Conservation (phyloP, 1,139 yeast species). For the Hemisphaericaspora xylofermentans region DNA sequence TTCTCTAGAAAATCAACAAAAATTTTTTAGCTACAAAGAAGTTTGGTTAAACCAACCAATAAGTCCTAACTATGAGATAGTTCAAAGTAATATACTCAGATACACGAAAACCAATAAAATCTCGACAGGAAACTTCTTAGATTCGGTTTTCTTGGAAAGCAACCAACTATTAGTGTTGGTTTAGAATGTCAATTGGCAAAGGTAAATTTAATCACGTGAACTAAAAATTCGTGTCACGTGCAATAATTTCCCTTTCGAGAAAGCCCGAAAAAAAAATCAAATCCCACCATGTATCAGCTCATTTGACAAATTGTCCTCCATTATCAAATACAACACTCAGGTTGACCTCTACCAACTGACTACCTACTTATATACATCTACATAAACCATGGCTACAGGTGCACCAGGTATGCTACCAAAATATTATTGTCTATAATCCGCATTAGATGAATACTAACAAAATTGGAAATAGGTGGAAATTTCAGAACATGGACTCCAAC, state of each 20-base stretch:
- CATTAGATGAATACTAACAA: slow-evolving; percentile 10
- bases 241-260: not conserved
- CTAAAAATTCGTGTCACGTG: not conserved
- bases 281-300: slow-evolving; percentile 1
- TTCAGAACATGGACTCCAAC: slow-evolving; percentile 69
- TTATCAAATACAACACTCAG: not conserved
- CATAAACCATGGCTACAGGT: slow-evolving; percentile 25
- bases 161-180: no score
- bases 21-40: no score
- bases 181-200: no score
- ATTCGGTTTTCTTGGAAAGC: no score
- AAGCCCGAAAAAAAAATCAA: not conserved
- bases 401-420: slow-evolving; percentile 31
- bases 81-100: no score
- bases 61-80: no score
- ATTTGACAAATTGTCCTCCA: not conserved
- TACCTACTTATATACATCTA: not conserved
- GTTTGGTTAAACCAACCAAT: no score
- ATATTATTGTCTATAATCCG: not conserved
- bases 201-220: not conserved
- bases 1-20: no score
- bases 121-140: no score
- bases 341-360: not conserved
- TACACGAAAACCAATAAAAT: no score
- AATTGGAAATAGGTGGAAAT: slow-evolving; percentile 25